Percentiles rank a stretch among this genome's conserved stretches.
Conservation (phyloP, 2,329 filamentous ascomycete genomes). For the Bipolaris bicolor region DNA sequence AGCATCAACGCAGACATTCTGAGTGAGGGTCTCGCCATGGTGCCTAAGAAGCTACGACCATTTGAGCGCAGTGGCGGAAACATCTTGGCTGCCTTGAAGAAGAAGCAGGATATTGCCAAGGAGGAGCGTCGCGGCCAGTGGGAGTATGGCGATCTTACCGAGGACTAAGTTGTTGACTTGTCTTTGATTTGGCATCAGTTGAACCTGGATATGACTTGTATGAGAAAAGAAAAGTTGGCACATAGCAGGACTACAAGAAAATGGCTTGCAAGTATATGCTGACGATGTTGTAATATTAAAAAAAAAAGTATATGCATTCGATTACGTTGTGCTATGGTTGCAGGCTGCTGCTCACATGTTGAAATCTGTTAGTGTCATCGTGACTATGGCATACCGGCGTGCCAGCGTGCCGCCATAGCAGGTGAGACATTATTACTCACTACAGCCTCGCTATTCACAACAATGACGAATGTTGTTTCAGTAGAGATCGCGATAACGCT, state of each 20-base stretch:
- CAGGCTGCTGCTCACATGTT: neutral
- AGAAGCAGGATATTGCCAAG: slow-evolving; percentile 80
- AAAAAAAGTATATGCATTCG: neutral
- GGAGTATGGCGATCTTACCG: slow-evolving; percentile 97
- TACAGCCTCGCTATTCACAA: neutral
- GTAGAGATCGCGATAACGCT: neutral
- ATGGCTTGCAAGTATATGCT: neutral
- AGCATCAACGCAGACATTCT: slow-evolving; percentile 91
- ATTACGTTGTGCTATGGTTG: neutral
- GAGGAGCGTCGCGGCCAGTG: slow-evolving; percentile 83
- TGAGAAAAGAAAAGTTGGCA: neutral
- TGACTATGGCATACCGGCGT: neutral
- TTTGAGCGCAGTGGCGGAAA: slow-evolving; percentile 83
- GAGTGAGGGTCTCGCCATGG: slow-evolving; percentile 83
- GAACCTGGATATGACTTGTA: neutral
- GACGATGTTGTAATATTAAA: slow-evolving; percentile 3
- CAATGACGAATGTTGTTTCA: neutral
- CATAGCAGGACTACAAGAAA: neutral
- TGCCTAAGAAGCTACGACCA: slow-evolving; percentile 85
- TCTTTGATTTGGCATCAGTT: neutral
- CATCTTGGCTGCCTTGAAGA: slow-evolving; percentile 73
- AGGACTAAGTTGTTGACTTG: slow-evolving; percentile 50
- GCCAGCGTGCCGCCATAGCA: neutral
- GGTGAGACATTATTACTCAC: neutral
- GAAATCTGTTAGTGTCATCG: neutral